Conservation (phyloP, 73 alveolate species). For the Strombidium stylifer region DNA sequence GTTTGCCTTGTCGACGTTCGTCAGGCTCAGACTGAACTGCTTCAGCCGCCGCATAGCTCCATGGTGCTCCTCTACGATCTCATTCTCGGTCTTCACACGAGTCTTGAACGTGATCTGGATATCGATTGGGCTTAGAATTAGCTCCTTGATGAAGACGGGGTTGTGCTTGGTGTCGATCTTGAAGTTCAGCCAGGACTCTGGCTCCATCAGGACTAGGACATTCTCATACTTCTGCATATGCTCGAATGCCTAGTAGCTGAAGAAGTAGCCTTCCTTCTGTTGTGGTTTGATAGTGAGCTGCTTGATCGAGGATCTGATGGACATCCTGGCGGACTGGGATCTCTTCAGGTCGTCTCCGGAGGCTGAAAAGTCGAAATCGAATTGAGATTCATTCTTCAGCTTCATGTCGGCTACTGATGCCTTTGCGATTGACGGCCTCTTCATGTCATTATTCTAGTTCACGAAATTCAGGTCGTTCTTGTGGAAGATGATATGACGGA, state of each 20-base stretch:
- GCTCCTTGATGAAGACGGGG: slow-evolving; percentile 5
- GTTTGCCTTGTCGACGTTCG: slow-evolving; percentile 82
- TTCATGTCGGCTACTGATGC: too few species aligned
- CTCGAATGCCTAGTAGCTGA: too few species aligned
- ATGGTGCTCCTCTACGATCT: slow-evolving; percentile 6
- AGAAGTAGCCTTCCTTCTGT: too few species aligned
- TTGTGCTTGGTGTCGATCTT: neutral
- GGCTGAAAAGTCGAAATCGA: too few species aligned
- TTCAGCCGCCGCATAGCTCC: slow-evolving; percentile 20
- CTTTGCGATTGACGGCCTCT: too few species aligned
- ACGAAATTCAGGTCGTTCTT: neutral
- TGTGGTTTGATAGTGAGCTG: too few species aligned
- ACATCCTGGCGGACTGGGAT: too few species aligned
- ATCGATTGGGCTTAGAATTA: slow-evolving; percentile 1
- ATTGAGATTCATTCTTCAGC: too few species aligned
- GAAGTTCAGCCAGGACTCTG: neutral
- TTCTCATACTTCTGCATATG: too few species aligned
- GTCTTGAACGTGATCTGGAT: slow-evolving; percentile 19
- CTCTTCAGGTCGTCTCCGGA: too few species aligned
- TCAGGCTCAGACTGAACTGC: slow-evolving; percentile 75
- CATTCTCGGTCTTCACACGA: neutral
- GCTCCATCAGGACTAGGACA: slow-evolving; percentile 2
- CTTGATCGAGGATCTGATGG: too few species aligned
- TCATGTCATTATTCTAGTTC: too few species aligned
- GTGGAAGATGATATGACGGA: slow-evolving; percentile 14